These are phyloP conservation scores for Boletus subcaerulescens DNA, from an alignment of 768 basidiomycete species.

Conservation along the genomic window DNA sequence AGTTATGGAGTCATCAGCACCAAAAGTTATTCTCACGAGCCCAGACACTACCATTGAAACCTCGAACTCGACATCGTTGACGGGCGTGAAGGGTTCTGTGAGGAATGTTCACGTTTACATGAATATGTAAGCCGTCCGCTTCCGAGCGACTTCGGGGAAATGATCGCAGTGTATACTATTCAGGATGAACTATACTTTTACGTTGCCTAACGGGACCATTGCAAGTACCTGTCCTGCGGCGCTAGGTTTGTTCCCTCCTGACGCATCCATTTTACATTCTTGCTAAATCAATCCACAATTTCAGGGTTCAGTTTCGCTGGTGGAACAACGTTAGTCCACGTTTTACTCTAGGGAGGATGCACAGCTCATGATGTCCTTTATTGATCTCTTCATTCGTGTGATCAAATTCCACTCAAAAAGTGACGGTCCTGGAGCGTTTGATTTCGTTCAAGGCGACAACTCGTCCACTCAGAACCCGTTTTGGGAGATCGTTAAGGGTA, in stretches of 20 bases:
- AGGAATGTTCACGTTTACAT: constrained; percentile 69
- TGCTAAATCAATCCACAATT: background rate
- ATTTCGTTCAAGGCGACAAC: constrained; percentile 75
- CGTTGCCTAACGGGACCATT: constrained; percentile 60
- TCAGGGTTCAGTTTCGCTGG: constrained; percentile 74
- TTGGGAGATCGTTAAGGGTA: constrained; percentile 75
- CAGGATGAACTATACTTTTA: constrained; percentile 65
- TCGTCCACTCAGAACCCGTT: constrained; percentile 71
- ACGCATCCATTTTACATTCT: background rate
- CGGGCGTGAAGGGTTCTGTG: constrained; percentile 55
- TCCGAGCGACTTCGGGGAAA: background rate
- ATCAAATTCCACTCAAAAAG: constrained; percentile 1
- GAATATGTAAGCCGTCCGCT: constrained; percentile 52
- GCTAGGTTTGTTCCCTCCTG: constrained; percentile 47
- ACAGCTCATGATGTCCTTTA: background rate
- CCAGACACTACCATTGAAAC: constrained; percentile 18
- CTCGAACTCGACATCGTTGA: constrained; percentile 29
- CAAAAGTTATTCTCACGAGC: constrained; percentile 13
- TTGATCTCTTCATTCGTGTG: background rate
- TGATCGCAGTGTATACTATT: background rate
- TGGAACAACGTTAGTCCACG: constrained; percentile 67
- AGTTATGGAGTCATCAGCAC: constrained; percentile 48
- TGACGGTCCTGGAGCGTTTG: constrained; percentile 77
- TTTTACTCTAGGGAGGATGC: background rate
- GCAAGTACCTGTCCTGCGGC: constrained; percentile 78